Evolutionary conservation across 768 basidiomycete species (phyloP), one percentile per base, ranked within the genome.

Genomic region (Melanogaster broomeanus): DNA sequence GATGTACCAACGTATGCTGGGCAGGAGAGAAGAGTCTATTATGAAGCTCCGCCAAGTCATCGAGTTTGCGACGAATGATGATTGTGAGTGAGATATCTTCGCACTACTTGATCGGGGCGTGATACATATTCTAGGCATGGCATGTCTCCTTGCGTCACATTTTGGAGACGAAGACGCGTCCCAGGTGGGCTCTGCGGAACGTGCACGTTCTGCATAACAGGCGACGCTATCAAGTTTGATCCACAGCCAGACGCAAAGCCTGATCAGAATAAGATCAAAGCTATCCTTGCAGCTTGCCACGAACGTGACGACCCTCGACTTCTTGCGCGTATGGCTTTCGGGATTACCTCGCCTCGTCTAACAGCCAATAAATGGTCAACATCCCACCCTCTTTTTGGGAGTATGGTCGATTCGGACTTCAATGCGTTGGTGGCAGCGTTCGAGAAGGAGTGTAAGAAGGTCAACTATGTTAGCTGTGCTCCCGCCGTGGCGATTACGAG

Each of bases 251-350:
- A 55, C 19, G 44, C 58, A 16, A 43, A 55, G 22, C 53, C 71
- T 24, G 56, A 74, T 59, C 64, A 63, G 3, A 54, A 13, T 13
- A 64, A 68, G 42, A 60, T 79, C 51, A 48, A 60, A 24, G 66
- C 61, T 12, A 75, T 80, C 42, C 67, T 78, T 21, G 56, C 55
- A 13, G 72, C 70, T n/a, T 78, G 76, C 56, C 71, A 67, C 31
- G 75, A 73, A 39, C 75, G 77, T 28, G 77, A 79, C 49, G 78
- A 79, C 49, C 73, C 77, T 22, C 75, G 76, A 6, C 64, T 78
- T 28, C 66, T 80, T n/a, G 77, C 79, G 2, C 73, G 77, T 8
- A 69, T 77, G 68, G 79, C 78, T 5, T 81, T 79, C 49, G 79
- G 78, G 8, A 72, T 80, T 41, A 72, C 72, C 1, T 77, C 75